Evolutionary conservation across 108 stramenopile species (phyloP), one percentile per base, ranked within the genome.

Genomic region (Skeletonema costatum): DNA sequence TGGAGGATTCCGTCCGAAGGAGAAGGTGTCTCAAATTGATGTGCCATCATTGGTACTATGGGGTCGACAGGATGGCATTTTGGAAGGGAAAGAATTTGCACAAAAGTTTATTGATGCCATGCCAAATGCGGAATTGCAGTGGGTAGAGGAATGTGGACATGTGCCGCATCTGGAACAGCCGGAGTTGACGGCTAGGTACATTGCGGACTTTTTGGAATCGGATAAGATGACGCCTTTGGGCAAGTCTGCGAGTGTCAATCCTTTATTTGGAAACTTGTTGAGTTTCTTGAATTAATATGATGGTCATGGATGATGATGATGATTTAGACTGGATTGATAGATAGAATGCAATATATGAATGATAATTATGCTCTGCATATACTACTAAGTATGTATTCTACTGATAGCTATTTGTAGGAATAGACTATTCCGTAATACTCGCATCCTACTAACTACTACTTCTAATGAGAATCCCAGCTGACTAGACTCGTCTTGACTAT

Each of bases 131-230:
- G 50, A 71, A 32, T 53, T 97, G 73, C 65, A 85, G 46, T 96
- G 93, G 90, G 86, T 97, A 32, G 97, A 97, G 41, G 92, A 95
- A 71, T 97, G 97, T 67, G 98, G 97, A 8, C 97, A 97, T 77
- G 96, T 97, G 8, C 97, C 97, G 2, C 97, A 97, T 74, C 86
- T 97, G 76, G 98, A 97, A 80, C 87, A 96, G 74, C 92, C 96
- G 3, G 92, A 87, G 32, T 75, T 75, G 74, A 96, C 97, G 7
- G 92, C 97, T 4, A 38, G 66, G 16, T 83, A 83, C 31, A 96
- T 98, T 80, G 30, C 71, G 6, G 72, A 86, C 13, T 97, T 96
- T 72, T 70, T 94, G 64, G 53, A 56, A 29, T 56, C 53, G 21
- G 53, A 56, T 7, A 56, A 56, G 53, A 56, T 56, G 53, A 56